Evolutionary conservation across 2,329 filamentous ascomycete species (phyloP), one percentile per base, ranked within the genome.

Genomic region (Bipolaris victoriae): DNA sequence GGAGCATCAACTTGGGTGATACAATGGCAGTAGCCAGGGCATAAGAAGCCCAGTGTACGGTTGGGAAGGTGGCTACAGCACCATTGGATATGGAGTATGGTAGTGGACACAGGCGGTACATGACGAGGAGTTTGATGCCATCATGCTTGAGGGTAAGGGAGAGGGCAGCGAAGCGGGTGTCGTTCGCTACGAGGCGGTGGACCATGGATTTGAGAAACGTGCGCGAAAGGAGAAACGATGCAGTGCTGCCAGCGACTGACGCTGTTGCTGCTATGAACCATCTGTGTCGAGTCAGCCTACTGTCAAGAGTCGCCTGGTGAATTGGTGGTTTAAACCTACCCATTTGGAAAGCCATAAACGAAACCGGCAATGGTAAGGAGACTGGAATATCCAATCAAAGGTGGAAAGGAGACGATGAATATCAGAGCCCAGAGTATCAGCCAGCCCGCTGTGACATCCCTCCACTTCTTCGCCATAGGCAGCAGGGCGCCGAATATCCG

Each of bases 21-120:
- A 92, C 88, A 15, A 94, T 80, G 2, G 91, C 88, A 0, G 94
- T 98, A 5, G 95, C 94, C 44, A 92, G 75, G 31, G 88, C 88
- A 78, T 96, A 98, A 45, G 85, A 85, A 58, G 84, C 75, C 39
- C 90, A 90, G 22, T 88, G 84, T 33, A 99, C 91, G 31, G 90
- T 96, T 2, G 93, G 93, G 60, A 99, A 93, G 1, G 95, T 98
- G 29, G 92, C 92, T 53, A 99, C 86, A 59, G 96, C 96, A 49
- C 92, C 95, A 73, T 99, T 99, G 72, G 90, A 93, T 65, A 98
- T 81, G 50, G 90, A 95, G 76, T 96, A 99, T 13, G 95, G 95
- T 58, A 99, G 76, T 1, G 95, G 95, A 70, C 94, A 98, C 63
- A 98, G 84, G 29, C 95, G 86, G 67, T 99, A 95, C 84, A 95